phyloP scores from a whole-genome alignment of 2,329 filamentous ascomycete species.

The Cladobotryum protrusum region DNA sequence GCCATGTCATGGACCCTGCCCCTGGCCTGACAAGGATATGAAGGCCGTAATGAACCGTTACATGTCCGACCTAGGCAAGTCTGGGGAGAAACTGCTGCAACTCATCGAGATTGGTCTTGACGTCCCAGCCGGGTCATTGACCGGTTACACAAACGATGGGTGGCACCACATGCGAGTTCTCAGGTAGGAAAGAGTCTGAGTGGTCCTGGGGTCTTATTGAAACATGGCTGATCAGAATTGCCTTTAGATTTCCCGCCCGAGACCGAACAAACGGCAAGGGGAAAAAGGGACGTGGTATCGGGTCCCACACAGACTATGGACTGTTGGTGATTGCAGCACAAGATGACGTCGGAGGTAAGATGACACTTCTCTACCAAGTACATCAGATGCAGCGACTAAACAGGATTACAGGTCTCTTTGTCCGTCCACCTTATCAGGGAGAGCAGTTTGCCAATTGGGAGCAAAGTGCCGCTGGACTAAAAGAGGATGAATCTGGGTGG shows the following conservation, averaged over 20 bases:
- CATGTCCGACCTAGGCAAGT: slow-evolving; percentile 33
- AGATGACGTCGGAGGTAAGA: slow-evolving; percentile 41
- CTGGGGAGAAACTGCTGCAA: slow-evolving; percentile 39
- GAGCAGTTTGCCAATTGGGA: slow-evolving; percentile 42
- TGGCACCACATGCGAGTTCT: slow-evolving; percentile 47
- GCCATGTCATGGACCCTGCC: slow-evolving; percentile 45
- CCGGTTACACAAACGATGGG: slow-evolving; percentile 38
- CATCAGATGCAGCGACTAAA: neutral
- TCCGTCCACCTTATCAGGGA: slow-evolving; percentile 35
- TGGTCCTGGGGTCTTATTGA: neutral
- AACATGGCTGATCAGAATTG: neutral
- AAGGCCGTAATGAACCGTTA: slow-evolving; percentile 33
- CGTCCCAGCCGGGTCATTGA: slow-evolving; percentile 34
- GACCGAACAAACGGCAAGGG: slow-evolving; percentile 41
- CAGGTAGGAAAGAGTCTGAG: slow-evolving; percentile 24
- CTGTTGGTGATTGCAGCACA: slow-evolving; percentile 45
- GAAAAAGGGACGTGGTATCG: slow-evolving; percentile 43
- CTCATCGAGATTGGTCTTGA: slow-evolving; percentile 41
- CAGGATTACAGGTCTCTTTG: slow-evolving; percentile 33
- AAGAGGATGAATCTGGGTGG: slow-evolving; percentile 41
- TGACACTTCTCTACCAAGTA: neutral
- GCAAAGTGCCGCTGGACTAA: slow-evolving; percentile 36
- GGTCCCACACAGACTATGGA: slow-evolving; percentile 47
- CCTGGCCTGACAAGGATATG: slow-evolving; percentile 40
- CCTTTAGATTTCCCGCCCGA: slow-evolving; percentile 25